phyloP scores from a whole-genome alignment of 371 early-diverging fungal species.

The Parasitella parasitica region DNA sequence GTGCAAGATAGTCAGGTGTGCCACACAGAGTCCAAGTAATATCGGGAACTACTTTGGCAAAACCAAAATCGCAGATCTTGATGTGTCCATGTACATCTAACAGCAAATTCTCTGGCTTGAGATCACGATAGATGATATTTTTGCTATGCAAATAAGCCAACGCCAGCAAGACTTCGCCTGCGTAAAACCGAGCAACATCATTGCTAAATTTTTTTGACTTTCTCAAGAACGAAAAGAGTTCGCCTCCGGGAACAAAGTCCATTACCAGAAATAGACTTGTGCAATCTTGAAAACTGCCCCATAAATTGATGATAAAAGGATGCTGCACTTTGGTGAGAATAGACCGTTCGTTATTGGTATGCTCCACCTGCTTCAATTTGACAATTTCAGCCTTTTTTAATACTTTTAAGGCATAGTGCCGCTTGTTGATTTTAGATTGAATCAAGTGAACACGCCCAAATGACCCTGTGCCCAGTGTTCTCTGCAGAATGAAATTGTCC shows the following conservation, averaged over 20 bases:
- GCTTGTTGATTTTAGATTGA: slow-evolving; percentile 58
- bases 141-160: slow-evolving; percentile 89
- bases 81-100: slow-evolving; percentile 94
- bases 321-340: slow-evolving; percentile 75
- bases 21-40: slow-evolving; percentile 98
- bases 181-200: slow-evolving; percentile 83
- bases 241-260: slow-evolving; percentile 95
- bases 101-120: slow-evolving; percentile 94
- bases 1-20: slow-evolving; percentile 97
- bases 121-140: slow-evolving; percentile 92
- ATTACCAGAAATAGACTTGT: slow-evolving; percentile 89
- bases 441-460: slow-evolving; percentile 95
- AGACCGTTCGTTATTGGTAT: slow-evolving; percentile 82
- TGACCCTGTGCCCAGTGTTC: slow-evolving; percentile 91
- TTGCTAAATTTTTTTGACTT: slow-evolving; percentile 73
- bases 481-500: slow-evolving; percentile 48
- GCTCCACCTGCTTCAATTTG: slow-evolving; percentile 88
- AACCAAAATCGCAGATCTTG: slow-evolving; percentile 99
- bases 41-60: slow-evolving; percentile 91
- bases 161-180: slow-evolving; percentile 71
- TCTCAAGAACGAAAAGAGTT: slow-evolving; percentile 81
- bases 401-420: slow-evolving; percentile 88
- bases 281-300: slow-evolving; percentile 85
- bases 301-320: slow-evolving; percentile 89
- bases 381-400: slow-evolving; percentile 90